Evolutionary conservation across 257 asterid genomes (phyloP).

Genomic region (Fraxinus quadrangulata): DNA sequence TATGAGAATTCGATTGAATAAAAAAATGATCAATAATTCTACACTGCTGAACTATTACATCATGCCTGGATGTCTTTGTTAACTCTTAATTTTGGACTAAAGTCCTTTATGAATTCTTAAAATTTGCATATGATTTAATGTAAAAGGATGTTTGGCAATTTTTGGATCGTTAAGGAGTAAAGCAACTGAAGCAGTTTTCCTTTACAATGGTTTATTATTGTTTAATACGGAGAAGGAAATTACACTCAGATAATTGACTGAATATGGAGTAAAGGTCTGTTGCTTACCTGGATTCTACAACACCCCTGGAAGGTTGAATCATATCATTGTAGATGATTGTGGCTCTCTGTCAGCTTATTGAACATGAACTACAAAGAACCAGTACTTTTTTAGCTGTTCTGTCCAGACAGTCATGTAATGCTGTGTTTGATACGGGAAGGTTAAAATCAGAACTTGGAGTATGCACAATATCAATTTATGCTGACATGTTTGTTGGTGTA

Average conservation of each 20-base stretch:
- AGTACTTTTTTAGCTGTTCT: background rate
- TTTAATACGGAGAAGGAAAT: background rate
- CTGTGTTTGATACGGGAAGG: background rate
- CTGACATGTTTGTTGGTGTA: background rate
- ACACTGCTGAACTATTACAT: background rate
- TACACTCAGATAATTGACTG: background rate
- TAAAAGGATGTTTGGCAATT: background rate
- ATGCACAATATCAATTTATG: background rate
- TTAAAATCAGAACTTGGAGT: background rate
- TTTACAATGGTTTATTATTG: background rate
- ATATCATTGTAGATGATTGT: background rate
- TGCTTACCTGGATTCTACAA: background rate
- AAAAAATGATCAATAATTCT: background rate
- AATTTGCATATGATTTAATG: background rate
- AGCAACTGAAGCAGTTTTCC: background rate
- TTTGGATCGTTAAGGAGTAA: background rate
- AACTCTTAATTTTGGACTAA: background rate
- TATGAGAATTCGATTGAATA: background rate
- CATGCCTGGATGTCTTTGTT: background rate
- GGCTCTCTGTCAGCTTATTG: background rate
- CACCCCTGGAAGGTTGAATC: background rate
- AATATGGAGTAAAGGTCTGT: background rate
- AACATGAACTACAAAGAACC: background rate
- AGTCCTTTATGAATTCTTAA: background rate
- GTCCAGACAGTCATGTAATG: background rate